Evolutionary conservation across 352 stramenopile genomes (phyloP), one percentile per base, ranked within the genome.

Genomic region (Pythium monospermum): DNA sequence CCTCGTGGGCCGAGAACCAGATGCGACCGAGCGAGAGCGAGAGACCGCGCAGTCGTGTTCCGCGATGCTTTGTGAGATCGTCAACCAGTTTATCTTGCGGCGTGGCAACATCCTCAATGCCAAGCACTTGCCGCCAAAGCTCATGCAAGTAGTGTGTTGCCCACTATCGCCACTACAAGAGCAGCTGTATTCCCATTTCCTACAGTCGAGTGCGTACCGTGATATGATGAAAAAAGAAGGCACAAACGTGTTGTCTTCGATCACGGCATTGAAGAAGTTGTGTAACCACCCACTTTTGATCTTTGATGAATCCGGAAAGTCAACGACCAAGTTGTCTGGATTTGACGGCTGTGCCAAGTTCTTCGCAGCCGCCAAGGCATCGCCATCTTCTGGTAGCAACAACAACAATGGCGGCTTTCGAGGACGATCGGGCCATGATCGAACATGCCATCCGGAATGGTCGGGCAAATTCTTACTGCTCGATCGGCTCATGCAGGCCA

Each of bases 71-170:
- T 98, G 87, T 53, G 80, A 91, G 51, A 95, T 97, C 50, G 96
- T 99, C 23, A 99, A 99, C 73, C 84, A 98, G 59, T 99, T 99
- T 48, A 99, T 99, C 64, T 63, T 99, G 42, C 83, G 96, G 3
- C 82, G 96, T 57, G 91, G 96, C 51, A 99, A 99, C 68, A 98
- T 96, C 25, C 65, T 99, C n/a, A 99, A 99, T 66, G 96, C 95
- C 6, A 93, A 99, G 61, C 96, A 99, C 61, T 69, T 99, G 7
- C 97, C 97, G 12, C 95, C 96, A 22, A 99, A 99, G 63, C 71
- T 99, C 13, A 98, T 98, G 53, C 96, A 99, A 57, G 95, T 99
- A n/a, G 89, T 99, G 26, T 99, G 95, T 63, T 99, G 96, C 37
- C 91, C 97, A 32, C 59, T 99, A 19, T 99, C 96, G 7, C 77